phyloP scores from a whole-genome alignment of 768 basidiomycete species.

The Daedaleopsis nitida region DNA sequence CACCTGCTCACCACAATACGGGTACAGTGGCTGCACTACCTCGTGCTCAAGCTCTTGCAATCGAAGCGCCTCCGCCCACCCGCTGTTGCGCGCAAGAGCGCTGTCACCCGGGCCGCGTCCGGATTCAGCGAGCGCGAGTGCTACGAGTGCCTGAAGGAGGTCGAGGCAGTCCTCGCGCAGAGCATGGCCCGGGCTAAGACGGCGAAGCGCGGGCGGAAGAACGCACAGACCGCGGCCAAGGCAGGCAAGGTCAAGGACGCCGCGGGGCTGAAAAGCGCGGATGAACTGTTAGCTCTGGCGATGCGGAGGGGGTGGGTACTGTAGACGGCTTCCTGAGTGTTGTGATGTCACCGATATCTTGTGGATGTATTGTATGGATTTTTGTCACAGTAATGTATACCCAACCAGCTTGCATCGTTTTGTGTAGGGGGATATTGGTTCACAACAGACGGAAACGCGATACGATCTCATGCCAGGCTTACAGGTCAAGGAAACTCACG shows the following conservation, averaged over 20 bases:
- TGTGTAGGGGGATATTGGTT: no score
- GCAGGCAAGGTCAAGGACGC: constrained; percentile 10
- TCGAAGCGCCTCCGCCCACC: constrained; percentile 69
- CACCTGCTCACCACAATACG: neutral
- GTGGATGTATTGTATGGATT: neutral
- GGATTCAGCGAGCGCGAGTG: constrained; percentile 66
- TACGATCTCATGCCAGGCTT: no score
- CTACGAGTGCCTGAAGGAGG: constrained; percentile 66
- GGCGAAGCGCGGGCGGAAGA: constrained; percentile 42
- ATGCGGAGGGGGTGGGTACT: constrained; percentile 63
- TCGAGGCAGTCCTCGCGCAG: constrained; percentile 58
- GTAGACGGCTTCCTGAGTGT: neutral
- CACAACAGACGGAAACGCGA: no score
- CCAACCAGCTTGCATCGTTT: no score
- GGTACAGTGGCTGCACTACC: constrained; percentile 88
- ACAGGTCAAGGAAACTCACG: neutral
- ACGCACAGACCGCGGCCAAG: constrained; percentile 29
- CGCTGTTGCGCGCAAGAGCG: constrained; percentile 41
- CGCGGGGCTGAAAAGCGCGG: constrained; percentile 41
- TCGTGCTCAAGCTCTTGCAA: constrained; percentile 69
- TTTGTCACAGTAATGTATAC: no score
- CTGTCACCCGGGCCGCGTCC: constrained; percentile 29
- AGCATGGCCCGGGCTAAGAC: constrained; percentile 43
- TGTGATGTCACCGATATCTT: neutral
- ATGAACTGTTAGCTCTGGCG: constrained; percentile 64